Base-by-base conservation (phyloP, 1,139 yeast species). In the Yamadazyma jaroonii region DNA sequence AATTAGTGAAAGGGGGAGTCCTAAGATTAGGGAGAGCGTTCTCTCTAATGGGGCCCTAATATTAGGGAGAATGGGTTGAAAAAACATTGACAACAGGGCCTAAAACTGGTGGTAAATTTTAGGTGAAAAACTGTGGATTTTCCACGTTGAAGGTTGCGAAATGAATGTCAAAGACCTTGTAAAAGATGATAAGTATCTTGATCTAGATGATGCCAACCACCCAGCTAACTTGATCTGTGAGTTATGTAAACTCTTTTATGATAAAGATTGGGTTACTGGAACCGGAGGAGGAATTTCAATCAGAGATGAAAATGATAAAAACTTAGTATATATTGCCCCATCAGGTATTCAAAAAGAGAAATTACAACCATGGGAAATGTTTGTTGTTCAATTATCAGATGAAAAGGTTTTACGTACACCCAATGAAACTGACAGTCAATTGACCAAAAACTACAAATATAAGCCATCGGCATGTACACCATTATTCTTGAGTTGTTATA, bases 391-490 rank as follows among this genome's bases (percentile, higher is more conserved):
- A 44, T 59, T 72, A 14, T 67, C 72, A 7, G 67, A 74, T n/a
- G 67, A 72, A 36, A 69, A 72, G 37, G 78, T 84, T 41, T 50
- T 85, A 14, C 64, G 85, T 29, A 68, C 70, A 9, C 96, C 96
- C 1, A 62, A 71, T 31, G 65, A 66, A 12, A 62, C 62, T 37
- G 70, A 72, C 8, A 42, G 43, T 23, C 74, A 64, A 43, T 60
- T 67, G 46, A 66, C 72, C 11, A 64, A 62, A 37, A 49, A 55
- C 34, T 70, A 67, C 53, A 67, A 67, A 45, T 82, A 76, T 61
- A 88, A 87, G 59, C 96, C 96, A 12, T 84, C 95, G 27, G 96
- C 96, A 1, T 90, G 97, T 54, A 88, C 96, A 0, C 97, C 97
- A 9, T 64, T 90, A 39, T 90, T 90, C 61, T 60, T 85, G 64